These are phyloP conservation scores for Yarrowia deformans DNA, from an alignment of 805 yeast genomes.

Conservation along the genomic window DNA sequence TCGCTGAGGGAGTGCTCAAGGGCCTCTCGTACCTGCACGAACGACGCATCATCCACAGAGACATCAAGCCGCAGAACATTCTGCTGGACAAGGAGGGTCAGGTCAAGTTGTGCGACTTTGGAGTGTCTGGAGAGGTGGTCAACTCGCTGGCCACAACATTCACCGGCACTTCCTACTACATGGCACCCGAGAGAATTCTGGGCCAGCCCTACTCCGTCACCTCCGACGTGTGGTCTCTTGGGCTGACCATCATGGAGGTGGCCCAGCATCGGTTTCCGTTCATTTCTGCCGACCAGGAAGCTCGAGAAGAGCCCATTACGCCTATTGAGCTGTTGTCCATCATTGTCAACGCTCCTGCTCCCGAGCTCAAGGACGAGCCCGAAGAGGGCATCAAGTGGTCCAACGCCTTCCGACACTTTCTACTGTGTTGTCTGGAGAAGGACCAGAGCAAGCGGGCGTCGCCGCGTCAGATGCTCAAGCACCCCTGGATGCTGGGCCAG, in stretches of 20 bases:
- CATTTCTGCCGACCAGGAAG: constrained; percentile 52
- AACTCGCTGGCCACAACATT: constrained; percentile 94
- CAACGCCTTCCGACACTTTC: constrained; percentile 79
- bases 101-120: constrained; percentile 94
- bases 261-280: constrained; percentile 93
- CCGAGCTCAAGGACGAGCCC: constrained; percentile 79
- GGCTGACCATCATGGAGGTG: constrained; percentile 88
- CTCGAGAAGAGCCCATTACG: constrained; percentile 58
- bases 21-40: constrained; percentile 90
- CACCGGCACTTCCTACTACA: constrained; percentile 96
- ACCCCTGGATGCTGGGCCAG: constrained; percentile 92
- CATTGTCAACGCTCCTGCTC: constrained; percentile 79
- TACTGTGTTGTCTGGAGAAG: constrained; percentile 80
- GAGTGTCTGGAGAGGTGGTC: constrained; percentile 96
- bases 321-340: constrained; percentile 87
- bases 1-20: constrained; percentile 82
- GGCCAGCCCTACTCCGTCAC: constrained; percentile 96
- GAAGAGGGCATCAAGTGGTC: constrained; percentile 81
- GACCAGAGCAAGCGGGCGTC: constrained; percentile 83
- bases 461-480: constrained; percentile 90
- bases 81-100: constrained; percentile 76
- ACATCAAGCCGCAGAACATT: constrained; percentile 95
- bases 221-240: constrained; percentile 96
- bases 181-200: constrained; percentile 98
- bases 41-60: constrained; percentile 89